Evolutionary conservation across 768 basidiomycete genomes (phyloP), one percentile per base, ranked within the genome.

Genomic region (Naematelia encephala): DNA sequence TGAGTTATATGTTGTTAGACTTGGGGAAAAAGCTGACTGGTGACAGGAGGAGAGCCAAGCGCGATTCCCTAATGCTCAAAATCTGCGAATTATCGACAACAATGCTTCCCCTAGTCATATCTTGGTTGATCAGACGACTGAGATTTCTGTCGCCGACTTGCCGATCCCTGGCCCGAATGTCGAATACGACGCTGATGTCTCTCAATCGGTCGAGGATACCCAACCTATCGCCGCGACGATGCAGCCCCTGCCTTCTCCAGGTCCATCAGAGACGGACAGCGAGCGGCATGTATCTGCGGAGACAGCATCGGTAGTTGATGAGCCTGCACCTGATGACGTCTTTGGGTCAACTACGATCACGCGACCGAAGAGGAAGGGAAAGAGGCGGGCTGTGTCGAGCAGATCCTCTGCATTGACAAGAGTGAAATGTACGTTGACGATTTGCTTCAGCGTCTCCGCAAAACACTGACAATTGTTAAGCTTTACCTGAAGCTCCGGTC

Each of bases 171-270:
- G 25, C 3, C 44, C 53, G 1, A 57, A 53, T 4, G 44, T 8
- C 0, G 63, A 59, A 22, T 73, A 73, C 51, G 71, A 73, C 44
- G 71, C 68, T 4, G 71, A 73, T 46, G 46, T 69, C 39, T 73
- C 71, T 1, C 60, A 63, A 25, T 62, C 58, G 14, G 5, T 48
- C 46, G 50, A 57, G 4, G 43, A 60, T 5, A 51, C 51, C 21
- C 5, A n/a, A 23, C 48, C 22, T 25, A 50, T 26, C 14, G 34
- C 34, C 34, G 30, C 25, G 46, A 30, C 45, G 39, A n/a, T 51
- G 14, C 22, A 27, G 23, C 29, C 43, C 42, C 25, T 26, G 14
- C 8, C 60, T 47, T 62, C 64, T 4, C 57, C 64, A 2, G 21
- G 10, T 1, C 16, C 22, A 13, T 60, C 58, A 4, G 56, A 59